Conservation (phyloP, 1,284 basidiomycete genomes). For the Ustanciosporium gigantosporum region DNA sequence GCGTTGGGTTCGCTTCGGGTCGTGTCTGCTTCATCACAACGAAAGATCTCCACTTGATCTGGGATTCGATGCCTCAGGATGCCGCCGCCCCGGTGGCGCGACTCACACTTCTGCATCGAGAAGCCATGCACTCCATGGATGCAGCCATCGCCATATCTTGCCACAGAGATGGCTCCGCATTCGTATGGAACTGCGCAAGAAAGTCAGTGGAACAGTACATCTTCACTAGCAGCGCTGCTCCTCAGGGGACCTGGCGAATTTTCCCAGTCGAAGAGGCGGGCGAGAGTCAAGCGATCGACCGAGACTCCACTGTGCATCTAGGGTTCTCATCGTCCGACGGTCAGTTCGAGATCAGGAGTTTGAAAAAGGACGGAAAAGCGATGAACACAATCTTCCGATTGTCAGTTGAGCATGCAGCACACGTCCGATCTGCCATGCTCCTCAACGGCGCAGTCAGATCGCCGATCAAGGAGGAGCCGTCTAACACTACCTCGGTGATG, state of each 20-base stretch:
- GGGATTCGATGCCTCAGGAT: slow-evolving; percentile 4
- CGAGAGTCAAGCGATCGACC: not conserved
- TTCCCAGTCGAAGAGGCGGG: not conserved
- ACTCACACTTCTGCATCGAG: slow-evolving; percentile 21
- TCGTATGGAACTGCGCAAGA: slow-evolving; percentile 13
- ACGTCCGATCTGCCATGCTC: slow-evolving; percentile 25
- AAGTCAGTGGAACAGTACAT: slow-evolving; percentile 4
- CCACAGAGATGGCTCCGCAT: slow-evolving; percentile 37
- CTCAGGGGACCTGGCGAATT: not conserved
- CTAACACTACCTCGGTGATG: not conserved
- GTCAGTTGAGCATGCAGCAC: slow-evolving; percentile 10
- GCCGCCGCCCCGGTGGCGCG: slow-evolving; percentile 7
- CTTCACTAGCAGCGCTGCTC: slow-evolving; percentile 2
- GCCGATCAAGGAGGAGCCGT: not conserved
- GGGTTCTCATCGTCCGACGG: not conserved
- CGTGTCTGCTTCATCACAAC: slow-evolving; percentile 66
- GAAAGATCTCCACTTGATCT: slow-evolving; percentile 13
- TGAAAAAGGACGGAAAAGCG: not conserved
- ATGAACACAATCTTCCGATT: slow-evolving; percentile 19
- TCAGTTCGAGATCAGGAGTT: not conserved
- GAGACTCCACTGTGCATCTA: not conserved
- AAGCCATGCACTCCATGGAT: slow-evolving; percentile 20
- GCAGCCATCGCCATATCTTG: slow-evolving; percentile 17
- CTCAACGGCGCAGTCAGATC: not conserved
- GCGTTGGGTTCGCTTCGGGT: slow-evolving; percentile 70